Conservation (phyloP, 208 protist genomes). For the Angomonas ambiguus region DNA sequence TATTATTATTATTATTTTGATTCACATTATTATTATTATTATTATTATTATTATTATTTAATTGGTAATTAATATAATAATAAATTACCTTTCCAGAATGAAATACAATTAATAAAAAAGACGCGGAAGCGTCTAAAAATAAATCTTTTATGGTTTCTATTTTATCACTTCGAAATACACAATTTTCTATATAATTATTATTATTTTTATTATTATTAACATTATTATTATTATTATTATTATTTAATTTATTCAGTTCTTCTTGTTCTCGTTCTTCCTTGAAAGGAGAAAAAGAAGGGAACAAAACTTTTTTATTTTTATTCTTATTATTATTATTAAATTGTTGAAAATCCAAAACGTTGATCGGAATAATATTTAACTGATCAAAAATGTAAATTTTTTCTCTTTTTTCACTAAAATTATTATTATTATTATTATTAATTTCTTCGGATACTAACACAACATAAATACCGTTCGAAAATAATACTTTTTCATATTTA, state of each 20-base stretch:
- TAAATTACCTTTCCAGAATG: constrained; percentile 34
- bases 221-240: constrained; percentile 28
- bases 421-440: neutral
- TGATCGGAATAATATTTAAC: constrained; percentile 1
- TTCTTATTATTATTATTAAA: too few relatives aligned
- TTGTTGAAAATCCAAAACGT: neutral
- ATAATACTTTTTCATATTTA: neutral
- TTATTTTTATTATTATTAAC: constrained; percentile 20
- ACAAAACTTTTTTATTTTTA: neutral
- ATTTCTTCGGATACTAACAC: constrained; percentile 14
- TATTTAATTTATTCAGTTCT: neutral
- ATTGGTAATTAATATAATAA: constrained; percentile 38
- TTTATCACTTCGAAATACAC: neutral
- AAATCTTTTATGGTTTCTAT: constrained; percentile 27
- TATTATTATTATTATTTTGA: neutral
- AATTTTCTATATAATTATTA: constrained; percentile 2
- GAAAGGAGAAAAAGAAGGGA: constrained; percentile 1
- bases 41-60: neutral
- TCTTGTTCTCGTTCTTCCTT: neutral
- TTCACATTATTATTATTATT: neutral
- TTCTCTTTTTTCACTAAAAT: constrained; percentile 4
- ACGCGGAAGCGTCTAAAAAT: constrained; percentile 39
- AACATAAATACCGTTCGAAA: neutral
- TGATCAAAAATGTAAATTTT: constrained; percentile 1
- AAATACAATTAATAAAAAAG: constrained; percentile 45